Base-by-base conservation (phyloP, 2,329 filamentous ascomycete species). In the Botrytis porri region DNA sequence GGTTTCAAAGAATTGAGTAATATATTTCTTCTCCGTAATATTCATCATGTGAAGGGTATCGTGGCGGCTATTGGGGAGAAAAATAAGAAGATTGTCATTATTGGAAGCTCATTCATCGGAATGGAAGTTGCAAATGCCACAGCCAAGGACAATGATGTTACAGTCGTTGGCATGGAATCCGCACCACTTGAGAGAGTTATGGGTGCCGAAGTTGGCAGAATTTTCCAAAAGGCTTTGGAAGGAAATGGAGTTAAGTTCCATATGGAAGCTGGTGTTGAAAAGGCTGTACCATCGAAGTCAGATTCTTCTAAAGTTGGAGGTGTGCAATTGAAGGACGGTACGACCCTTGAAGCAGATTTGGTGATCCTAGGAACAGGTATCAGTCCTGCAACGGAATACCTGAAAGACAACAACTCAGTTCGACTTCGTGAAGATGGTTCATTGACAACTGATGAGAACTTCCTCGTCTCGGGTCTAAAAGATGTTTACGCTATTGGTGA, bases 91-190 rank as follows among this genome's bases (percentile, higher is more conserved):
- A 90, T 99, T 77, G 94, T 97, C 64, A 87, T 99, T 22, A 86
- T 99, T 71, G 96, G 96, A 59, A 95, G 92, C 74, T 97, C 94
- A 0, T 99, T 99, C 83, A 99, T 99, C 80, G 96, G 96, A 59
- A 97, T 99, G 93, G 96, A 99, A 83, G 89, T 97, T n/a, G 95
- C 93, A 75, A 96, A 95, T 76, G 91, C 97, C 0, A 90, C 92
- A 0, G 84, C 88, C 62, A 92, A 92, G 78, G 92, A 92, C 78
- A 97, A 99, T 81, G 84, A 90, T 14, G 94, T 99, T 25, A 92
- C 92, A 12, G 89, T 98, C 59, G 86, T 99, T 35, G 96, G 96
- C 54, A 95, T 95, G 92, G 94, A 97, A 80, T 89, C 89, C 74
- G 89, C 89, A 20, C 95, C 96, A 0, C 88, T 98, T 76, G 93